phyloP scores from a whole-genome alignment of 2,329 filamentous ascomycete species.

The Ciborinia camelliae region DNA sequence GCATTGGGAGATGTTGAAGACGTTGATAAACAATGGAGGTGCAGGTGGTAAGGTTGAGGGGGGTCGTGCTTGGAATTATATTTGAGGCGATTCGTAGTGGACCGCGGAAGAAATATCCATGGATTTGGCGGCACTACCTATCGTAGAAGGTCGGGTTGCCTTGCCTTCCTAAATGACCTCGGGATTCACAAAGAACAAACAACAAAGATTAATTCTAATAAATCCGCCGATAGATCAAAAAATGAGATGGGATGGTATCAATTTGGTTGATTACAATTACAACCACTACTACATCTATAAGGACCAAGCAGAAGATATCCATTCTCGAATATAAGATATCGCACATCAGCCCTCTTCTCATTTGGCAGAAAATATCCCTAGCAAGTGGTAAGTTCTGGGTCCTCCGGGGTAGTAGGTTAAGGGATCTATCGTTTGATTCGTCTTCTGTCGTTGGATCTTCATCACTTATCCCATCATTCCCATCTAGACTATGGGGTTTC shows the following conservation, averaged over 20 bases:
- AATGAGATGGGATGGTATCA: background rate
- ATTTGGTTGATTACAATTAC: background rate
- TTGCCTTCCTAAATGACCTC: too few species aligned
- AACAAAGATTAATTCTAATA: too few species aligned
- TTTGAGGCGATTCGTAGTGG: background rate
- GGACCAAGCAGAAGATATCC: too few species aligned
- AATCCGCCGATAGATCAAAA: background rate
- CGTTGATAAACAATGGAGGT: background rate
- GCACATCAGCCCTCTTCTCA: background rate
- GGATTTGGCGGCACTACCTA: background rate
- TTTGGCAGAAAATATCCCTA: too few species aligned
- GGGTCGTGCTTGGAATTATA: conserved; percentile 6
- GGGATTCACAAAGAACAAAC: too few species aligned
- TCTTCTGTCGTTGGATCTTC: background rate
- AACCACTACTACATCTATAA: too few species aligned
- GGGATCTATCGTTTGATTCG: background rate
- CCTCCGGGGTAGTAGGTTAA: too few species aligned
- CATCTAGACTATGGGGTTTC: background rate
- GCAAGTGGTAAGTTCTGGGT: too few species aligned
- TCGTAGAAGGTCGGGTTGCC: too few species aligned
- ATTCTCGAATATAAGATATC: background rate
- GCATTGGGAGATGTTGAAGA: conserved; percentile 87
- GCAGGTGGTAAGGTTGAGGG: background rate
- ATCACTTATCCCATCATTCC: background rate
- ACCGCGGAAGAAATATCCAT: too few species aligned